phyloP scores from a whole-genome alignment of 2,329 filamentous ascomycete genomes.

The Dactylellina drechsleri region DNA sequence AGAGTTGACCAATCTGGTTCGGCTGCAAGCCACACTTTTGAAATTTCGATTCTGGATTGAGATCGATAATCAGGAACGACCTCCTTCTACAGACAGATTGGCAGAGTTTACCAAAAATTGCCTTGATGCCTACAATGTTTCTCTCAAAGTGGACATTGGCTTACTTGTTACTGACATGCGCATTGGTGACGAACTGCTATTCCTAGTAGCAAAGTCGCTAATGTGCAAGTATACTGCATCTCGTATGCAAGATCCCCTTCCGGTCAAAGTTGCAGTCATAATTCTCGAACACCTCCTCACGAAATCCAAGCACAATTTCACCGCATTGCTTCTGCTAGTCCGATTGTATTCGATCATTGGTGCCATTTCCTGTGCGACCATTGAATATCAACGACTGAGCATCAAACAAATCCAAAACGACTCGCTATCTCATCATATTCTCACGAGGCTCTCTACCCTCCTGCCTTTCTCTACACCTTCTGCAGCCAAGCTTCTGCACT shows the following conservation, averaged over 20 bases:
- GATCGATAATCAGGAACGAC: constrained; percentile 47
- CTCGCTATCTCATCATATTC: constrained; percentile 61
- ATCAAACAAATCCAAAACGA: constrained; percentile 63
- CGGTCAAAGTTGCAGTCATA: constrained; percentile 56
- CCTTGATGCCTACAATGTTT: constrained; percentile 55
- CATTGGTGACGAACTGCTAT: constrained; percentile 58
- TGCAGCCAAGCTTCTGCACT: constrained; percentile 42
- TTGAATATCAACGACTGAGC: constrained; percentile 61
- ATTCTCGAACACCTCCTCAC: constrained; percentile 57
- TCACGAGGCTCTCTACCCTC: constrained; percentile 62
- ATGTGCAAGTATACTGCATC: constrained; percentile 57
- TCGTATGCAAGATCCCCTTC: constrained; percentile 54
- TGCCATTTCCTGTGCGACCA: constrained; percentile 61
- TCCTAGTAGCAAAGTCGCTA: constrained; percentile 59
- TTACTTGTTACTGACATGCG: constrained; percentile 58
- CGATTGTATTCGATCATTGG: constrained; percentile 62
- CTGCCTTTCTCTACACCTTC: constrained; percentile 59
- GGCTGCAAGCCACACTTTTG: constrained; percentile 25
- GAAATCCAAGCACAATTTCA: constrained; percentile 62
- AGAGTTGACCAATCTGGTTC: constrained; percentile 35
- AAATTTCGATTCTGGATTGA: constrained; percentile 50
- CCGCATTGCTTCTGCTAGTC: constrained; percentile 61
- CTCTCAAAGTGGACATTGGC: constrained; percentile 56
- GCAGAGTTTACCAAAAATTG: constrained; percentile 35
- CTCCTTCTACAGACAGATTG: constrained; percentile 30